Evolutionary conservation across 2,329 filamentous ascomycete genomes (phyloP).

Genomic region (Nemania abortiva): DNA sequence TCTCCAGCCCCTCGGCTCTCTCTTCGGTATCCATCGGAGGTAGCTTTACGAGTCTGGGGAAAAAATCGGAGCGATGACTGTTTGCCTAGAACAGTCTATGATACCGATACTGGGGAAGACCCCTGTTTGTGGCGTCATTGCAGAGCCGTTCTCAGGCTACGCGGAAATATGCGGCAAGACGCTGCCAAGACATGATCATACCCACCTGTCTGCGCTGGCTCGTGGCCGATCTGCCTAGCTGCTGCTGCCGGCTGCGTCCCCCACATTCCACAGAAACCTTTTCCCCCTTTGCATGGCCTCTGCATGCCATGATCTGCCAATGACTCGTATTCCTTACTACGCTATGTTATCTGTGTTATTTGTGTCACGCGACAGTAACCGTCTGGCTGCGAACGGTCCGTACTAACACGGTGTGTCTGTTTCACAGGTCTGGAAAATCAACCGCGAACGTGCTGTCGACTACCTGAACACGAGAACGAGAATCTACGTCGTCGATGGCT

Average conservation of each 20-base stretch:
- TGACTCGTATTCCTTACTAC: slow-evolving; percentile 18
- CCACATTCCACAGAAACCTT: slow-evolving; percentile 13
- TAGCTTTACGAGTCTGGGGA: slow-evolving; percentile 2
- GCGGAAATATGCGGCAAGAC: slow-evolving; percentile 43
- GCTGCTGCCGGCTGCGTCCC: slow-evolving; percentile 15
- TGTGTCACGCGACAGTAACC: slow-evolving; percentile 27
- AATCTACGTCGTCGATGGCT: slow-evolving; percentile 98
- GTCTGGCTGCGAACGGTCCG: background rate
- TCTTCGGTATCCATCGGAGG: slow-evolving; percentile 12
- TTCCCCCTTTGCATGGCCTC: background rate
- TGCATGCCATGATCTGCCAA: slow-evolving; percentile 27
- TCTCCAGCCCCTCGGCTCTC: background rate
- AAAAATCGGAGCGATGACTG: slow-evolving; percentile 9
- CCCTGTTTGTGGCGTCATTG: slow-evolving; percentile 49
- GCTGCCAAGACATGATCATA: slow-evolving; percentile 43
- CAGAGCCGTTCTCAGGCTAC: slow-evolving; percentile 24
- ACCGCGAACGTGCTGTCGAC: slow-evolving; percentile 97
- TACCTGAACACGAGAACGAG: slow-evolving; percentile 99
- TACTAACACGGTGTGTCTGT: slow-evolving; percentile 20
- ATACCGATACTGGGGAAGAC: slow-evolving; percentile 33
- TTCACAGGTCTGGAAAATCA: slow-evolving; percentile 95
- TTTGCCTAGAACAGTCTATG: slow-evolving; percentile 20
- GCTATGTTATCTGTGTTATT: background rate
- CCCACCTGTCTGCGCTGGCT: slow-evolving; percentile 22
- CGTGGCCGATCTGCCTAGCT: background rate